Conservation (phyloP, 106 monocot species). For the Iris macrosiphon region DNA sequence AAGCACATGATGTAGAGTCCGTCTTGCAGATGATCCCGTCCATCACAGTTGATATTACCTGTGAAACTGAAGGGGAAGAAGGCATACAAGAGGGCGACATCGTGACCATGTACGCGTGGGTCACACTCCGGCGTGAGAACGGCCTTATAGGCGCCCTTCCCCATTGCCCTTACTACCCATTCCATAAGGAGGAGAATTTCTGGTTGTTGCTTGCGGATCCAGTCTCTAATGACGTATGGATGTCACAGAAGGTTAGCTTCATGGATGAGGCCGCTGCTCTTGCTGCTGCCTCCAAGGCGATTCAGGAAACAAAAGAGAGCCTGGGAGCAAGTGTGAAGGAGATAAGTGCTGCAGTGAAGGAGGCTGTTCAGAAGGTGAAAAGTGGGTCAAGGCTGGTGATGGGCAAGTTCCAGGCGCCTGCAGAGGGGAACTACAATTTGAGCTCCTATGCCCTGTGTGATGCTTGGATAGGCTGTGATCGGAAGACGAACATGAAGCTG, state of each 20-base stretch:
- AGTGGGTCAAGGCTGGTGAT: slow-evolving; percentile 76
- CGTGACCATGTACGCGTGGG: slow-evolving; percentile 92
- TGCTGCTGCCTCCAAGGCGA: slow-evolving; percentile 71
- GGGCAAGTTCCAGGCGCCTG: slow-evolving; percentile 88
- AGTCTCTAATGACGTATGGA: slow-evolving; percentile 73
- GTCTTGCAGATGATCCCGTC: slow-evolving; percentile 87
- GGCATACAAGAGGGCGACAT: slow-evolving; percentile 93
- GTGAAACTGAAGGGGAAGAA: slow-evolving; percentile 95
- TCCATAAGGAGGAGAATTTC: slow-evolving; percentile 89
- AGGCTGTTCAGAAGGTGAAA: slow-evolving; percentile 82
- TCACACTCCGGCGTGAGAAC: slow-evolving; percentile 56
- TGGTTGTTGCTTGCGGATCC: slow-evolving; percentile 86
- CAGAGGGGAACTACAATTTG: slow-evolving; percentile 69
- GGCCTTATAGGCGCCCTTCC: slow-evolving; percentile 66
- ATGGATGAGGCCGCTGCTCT: slow-evolving; percentile 75
- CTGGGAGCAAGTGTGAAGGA: slow-evolving; percentile 64
- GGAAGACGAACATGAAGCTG: slow-evolving; percentile 59
- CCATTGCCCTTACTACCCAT: slow-evolving; percentile 72
- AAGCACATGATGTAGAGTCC: slow-evolving; percentile 50
- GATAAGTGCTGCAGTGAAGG: slow-evolving; percentile 45
- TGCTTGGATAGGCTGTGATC: slow-evolving; percentile 85
- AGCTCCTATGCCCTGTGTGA: slow-evolving; percentile 69
- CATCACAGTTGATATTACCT: slow-evolving; percentile 60
- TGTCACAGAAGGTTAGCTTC: slow-evolving; percentile 91
- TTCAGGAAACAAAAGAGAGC: slow-evolving; percentile 75